Conservation (phyloP, 2,329 filamentous ascomycete genomes). For the Penicillium sp. region DNA sequence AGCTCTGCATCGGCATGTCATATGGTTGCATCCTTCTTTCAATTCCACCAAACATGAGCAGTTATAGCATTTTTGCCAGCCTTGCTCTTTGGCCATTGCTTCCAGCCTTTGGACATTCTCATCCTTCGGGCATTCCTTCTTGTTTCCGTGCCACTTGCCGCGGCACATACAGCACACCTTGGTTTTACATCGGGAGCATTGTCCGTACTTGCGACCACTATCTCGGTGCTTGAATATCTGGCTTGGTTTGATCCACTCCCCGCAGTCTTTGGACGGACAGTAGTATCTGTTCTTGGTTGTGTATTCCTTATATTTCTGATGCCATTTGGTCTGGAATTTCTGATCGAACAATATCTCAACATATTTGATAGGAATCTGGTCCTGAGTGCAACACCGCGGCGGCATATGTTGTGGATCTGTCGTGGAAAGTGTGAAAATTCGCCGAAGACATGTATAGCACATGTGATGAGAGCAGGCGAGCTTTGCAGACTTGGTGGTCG, state of each 20-base stretch:
- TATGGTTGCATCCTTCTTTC: constrained; percentile 81
- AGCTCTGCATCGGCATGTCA: constrained; percentile 78
- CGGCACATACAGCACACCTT: constrained; percentile 73
- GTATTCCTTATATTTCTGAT: constrained; percentile 73
- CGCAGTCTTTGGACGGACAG: constrained; percentile 69
- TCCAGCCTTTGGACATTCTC: constrained; percentile 41
- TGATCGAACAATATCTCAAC: constrained; percentile 71
- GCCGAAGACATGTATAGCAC: constrained; percentile 72
- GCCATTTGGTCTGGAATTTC: constrained; percentile 75
- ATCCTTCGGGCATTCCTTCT: constrained; percentile 60
- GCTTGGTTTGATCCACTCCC: constrained; percentile 73
- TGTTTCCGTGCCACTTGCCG: constrained; percentile 64
- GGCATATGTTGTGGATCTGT: constrained; percentile 75
- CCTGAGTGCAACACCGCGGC: constrained; percentile 70
- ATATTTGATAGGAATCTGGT: constrained; percentile 70
- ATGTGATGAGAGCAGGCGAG: constrained; percentile 76
- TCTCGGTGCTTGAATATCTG: constrained; percentile 57
- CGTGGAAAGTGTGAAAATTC: constrained; percentile 70
- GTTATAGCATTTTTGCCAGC: constrained; percentile 75
- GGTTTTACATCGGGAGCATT: constrained; percentile 66
- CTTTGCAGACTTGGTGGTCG: constrained; percentile 61
- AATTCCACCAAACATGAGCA: constrained; percentile 75
- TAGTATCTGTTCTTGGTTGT: constrained; percentile 72
- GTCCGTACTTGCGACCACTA: constrained; percentile 61
- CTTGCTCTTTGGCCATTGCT: constrained; percentile 64